Base-by-base conservation (phyloP, 129 eudicot genomes). In the Lactuca saligna region DNA sequence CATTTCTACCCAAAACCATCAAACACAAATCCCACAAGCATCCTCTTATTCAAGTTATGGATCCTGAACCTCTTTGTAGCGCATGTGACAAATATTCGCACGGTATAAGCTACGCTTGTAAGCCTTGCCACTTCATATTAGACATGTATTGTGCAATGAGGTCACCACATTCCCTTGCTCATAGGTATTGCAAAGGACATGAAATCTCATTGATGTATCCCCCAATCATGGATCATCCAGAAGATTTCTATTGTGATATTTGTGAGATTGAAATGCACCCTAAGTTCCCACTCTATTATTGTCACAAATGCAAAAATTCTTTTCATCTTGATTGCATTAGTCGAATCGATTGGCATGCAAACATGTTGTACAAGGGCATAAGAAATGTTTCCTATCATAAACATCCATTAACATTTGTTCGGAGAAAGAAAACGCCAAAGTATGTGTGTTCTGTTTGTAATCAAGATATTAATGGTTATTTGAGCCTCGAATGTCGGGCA, bases 161-260 rank as follows among this genome's bases (percentile, higher is more conserved):
- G 29, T 25, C 29, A 25, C 29, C 29, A 25, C 29, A 25, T 25
- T 25, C 29, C 29, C 29, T 25, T 25, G 29, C 29, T 25, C 29
- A 25, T 25, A 25, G 29, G 29, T 25, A 25, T 25, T 25, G 29
- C 29, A 25, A 25, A 25, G 29, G 29, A 25, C 29, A 25, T 25
- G 29, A 25, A 25, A 25, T 25, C 1, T 25, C 29, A 25, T 25
- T 25, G 29, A 25, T 25, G 29, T 25, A 25, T 25, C 29, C 29
- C 29, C 29, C 29, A 25, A 25, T 25, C 29, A 25, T 25, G 29
- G 29, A 25, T 25, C 29, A 50, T 50, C 60, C 60, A 7, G 71
- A 66, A 46, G 60, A 66, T 31, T 33, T 66, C 31, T 66, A 50
- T 66, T 66, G 61, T 67, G 72, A 67, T 14, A 67, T 67, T 15